Base-by-base conservation (phyloP, 164 flowering plant species). In the Vitis rupestris region DNA sequence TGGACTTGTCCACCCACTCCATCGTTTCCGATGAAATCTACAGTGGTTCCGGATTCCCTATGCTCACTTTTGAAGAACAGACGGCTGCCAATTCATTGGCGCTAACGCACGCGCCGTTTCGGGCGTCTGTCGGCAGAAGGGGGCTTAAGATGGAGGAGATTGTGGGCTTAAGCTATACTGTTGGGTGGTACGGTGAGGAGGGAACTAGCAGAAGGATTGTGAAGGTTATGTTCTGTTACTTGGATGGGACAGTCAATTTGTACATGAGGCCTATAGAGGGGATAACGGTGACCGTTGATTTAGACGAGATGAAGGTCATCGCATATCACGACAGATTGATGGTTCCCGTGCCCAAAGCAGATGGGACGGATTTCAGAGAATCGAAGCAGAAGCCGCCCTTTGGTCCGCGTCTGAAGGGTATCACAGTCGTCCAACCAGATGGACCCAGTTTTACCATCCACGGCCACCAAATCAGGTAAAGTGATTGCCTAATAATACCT, bases 251-350 rank as follows among this genome's bases (percentile, higher is more conserved):
- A 0, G 73, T 71, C n/a, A 85, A 85, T 62, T 8, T 78, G n/a
- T 76, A 76, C 57, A 65, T 75, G 72, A 71, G 81, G 62, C 88
- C 88, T 2, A 44, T 83, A 0, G 85, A 83, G 31, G 86, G 88
- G 2, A 68, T 85, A 29, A 78, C 80, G 4, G 76, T 75, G 17
- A 70, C 73, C 0, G 15, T 15, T n/a, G 19, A 61, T 6, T 13
- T 53, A 14, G n/a, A 53, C 13, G 23, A 56, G 9, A 55, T 55
- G 16, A 55, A 55, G 23, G 10, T 55, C 19, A 55, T n/a, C 2
- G 19, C 2, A 15, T 15, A 54, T 66, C 48, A 49, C 3, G 88
- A 85, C 55, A 65, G 81, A 52, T 6, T 65, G 4, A 65, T 16
- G 9, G 75, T 80, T 70, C 81, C 85, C 1, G 65, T 85, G 1